phyloP scores from a whole-genome alignment of 2,329 filamentous ascomycete genomes.

The Paecilomyces dactylethromorphus region DNA sequence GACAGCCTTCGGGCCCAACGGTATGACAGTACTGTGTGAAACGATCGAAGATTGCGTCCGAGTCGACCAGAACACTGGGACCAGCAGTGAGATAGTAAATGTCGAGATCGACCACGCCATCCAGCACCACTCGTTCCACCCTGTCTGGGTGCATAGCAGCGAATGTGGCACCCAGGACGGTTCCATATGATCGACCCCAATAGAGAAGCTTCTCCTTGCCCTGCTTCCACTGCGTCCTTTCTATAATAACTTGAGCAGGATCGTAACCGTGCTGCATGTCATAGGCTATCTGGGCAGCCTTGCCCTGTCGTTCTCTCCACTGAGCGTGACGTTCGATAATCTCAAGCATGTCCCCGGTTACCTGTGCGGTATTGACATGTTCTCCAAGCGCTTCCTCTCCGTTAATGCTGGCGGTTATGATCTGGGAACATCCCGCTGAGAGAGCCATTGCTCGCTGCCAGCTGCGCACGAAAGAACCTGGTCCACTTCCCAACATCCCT shows the following conservation, averaged over 20 bases:
- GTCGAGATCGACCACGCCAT: conserved; percentile 31
- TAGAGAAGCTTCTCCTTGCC: conserved; percentile 28
- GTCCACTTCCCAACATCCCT: conserved; percentile 26
- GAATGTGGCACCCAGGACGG: conserved; percentile 41
- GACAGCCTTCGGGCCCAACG: conserved; percentile 20
- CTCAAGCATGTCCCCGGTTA: conserved; percentile 29
- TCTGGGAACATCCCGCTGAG: conserved; percentile 22
- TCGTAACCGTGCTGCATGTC: conserved; percentile 15
- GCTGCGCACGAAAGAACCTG: conserved; percentile 20
- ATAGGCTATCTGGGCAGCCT: conserved; percentile 10
- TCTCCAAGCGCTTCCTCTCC: conserved; percentile 20
- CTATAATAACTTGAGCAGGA: conserved; percentile 11
- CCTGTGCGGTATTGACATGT: conserved; percentile 27
- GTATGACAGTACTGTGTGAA: conserved; percentile 26
- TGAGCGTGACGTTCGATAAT: conserved; percentile 33
- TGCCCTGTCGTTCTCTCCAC: conserved; percentile 29
- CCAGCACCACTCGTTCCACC: conserved; percentile 23
- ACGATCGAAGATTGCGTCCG: conserved; percentile 28
- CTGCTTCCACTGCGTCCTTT: conserved; percentile 21
- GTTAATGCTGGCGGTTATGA: conserved; percentile 11
- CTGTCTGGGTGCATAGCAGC: conserved; percentile 39
- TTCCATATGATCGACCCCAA: conserved; percentile 42
- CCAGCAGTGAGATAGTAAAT: conserved; percentile 24
- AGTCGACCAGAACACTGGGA: conserved; percentile 20
- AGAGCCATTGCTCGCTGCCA: conserved; percentile 28